Percentiles rank a stretch among this genome's conserved stretches.
Evolutionary conservation across 192 early-diverging fungal genomes (phyloP).

Genomic region (Phlyctochytrium planicorne): DNA sequence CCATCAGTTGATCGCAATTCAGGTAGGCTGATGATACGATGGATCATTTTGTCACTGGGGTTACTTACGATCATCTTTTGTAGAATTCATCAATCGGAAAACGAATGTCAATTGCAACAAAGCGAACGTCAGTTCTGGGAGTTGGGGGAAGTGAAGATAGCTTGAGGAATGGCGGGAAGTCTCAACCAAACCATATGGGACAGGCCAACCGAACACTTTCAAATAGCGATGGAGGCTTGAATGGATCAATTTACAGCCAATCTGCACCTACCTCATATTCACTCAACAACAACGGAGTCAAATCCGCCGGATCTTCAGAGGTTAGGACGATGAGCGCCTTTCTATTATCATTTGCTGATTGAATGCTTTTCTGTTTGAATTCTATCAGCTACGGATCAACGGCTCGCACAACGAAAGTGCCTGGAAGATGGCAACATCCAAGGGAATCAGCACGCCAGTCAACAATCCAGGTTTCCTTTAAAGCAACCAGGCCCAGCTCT

Average conservation of each 20-base stretch:
- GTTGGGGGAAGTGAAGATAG: background rate
- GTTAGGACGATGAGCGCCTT: too few species aligned
- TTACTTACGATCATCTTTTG: slow-evolving; percentile 2
- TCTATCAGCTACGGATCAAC: slow-evolving; percentile 6
- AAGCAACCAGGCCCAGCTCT: background rate
- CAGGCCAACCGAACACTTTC: background rate
- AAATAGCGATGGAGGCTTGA: slow-evolving; percentile 2
- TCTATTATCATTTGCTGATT: too few species aligned
- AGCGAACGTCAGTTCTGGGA: slow-evolving; percentile 25
- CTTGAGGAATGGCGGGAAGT: background rate
- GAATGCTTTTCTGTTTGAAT: too few species aligned
- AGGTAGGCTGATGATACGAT: slow-evolving; percentile 24
- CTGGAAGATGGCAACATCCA: slow-evolving; percentile 10
- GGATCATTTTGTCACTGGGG: background rate
- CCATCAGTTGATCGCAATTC: slow-evolving; percentile 45
- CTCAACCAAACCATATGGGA: background rate
- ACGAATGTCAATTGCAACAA: slow-evolving; percentile 64
- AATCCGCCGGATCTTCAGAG: too few species aligned
- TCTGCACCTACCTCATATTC: slow-evolving; percentile 13
- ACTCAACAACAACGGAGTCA: too few species aligned
- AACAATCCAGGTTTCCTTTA: slow-evolving; percentile 41
- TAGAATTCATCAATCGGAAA: slow-evolving; percentile 76
- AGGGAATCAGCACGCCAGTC: slow-evolving; percentile 42
- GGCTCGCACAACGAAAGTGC: slow-evolving; percentile 8
- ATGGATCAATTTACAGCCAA: slow-evolving; percentile 13